Evolutionary conservation across 2,329 filamentous ascomycete species (phyloP), one percentile per base, ranked within the genome.

Genomic region (Calycina herbarum): DNA sequence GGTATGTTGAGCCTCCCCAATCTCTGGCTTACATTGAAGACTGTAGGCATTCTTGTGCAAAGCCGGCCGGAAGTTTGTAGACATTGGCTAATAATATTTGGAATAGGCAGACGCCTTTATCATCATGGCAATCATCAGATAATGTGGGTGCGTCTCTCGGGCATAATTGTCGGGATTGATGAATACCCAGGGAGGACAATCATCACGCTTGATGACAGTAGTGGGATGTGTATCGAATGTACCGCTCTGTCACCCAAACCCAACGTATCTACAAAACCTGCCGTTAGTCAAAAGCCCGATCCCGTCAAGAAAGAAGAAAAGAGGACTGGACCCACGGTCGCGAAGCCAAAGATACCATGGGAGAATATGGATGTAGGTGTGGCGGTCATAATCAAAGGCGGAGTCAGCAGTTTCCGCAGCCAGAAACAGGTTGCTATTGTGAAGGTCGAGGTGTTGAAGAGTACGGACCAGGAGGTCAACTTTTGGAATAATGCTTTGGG

Each of bases 51-150:
- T 10, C 48, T 38, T 33, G 31, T 15, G 56, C 8, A 7, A 17
- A 31, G 13, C 15, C 10, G 5, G 31, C 11, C 20, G 27, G 27
- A 31, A 20, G 15, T 57, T 17, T 20, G 4, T 42, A 13, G 33
- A 29, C 35, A 38, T 29, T n/a, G 24, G 17, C 27, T 48, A 40
- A 59, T 66, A 51, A 66, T 38, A n/a, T 51, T 35, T 31, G n/a
- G 8, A 42, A 63, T 80, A 83, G 82, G 82, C 59, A 83, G 86
- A 72, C 79, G 83, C 68, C 80, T 89, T 40, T 89, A 82, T 74
- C 93, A 93, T 77, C 83, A 88, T 78, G 77, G 82, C 60, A 94
- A 93, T 76, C 87, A 94, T 70, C 91, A 91, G 0, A 86, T 94
- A 71, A 86, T 87, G 82, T 94, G 89, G 85, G 85, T 91, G 62